Base-by-base conservation (phyloP, 768 basidiomycete genomes). In the Phaffia tasmanica region DNA sequence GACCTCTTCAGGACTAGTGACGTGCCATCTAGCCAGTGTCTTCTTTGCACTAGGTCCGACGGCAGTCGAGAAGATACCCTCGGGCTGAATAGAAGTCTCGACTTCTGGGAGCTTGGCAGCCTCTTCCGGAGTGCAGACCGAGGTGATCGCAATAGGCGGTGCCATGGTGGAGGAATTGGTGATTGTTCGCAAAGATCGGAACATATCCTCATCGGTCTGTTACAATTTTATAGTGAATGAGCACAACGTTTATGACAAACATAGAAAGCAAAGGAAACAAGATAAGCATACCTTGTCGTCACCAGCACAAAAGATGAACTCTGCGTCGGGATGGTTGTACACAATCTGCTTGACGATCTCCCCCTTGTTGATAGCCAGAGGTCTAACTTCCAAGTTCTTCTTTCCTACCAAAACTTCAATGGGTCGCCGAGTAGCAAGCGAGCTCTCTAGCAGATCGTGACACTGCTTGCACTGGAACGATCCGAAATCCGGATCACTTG, bases 131-230 rank as follows among this genome's bases (percentile, higher is more conserved):
- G 68, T 75, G 74, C 63, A 75, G 51, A 75, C 71, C 18, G 78
- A 74, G 74, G 81, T 70, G 75, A 84, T 63, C 78, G 81, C 72
- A 79, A 79, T 87, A 74, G 79, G 79, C 0, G 79, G 74, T 30
- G 71, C 67, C 73, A 80, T 81, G 9, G 76, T 76, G n/a, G 70
- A 64, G 42, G 75, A 67, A 55, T 65, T 73, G 48, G 79, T 87
- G 70, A 86, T 79, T 27, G 74, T 66, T 71, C 83, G 81, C 0
- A 94, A 81, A 0, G 89, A 82, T 70, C 92, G 86, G 87, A 97
- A 97, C 94, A 99, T 99, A 79, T 99, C 94, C 79, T 99, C 94
- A 79, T 97, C 91, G 57, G 93, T 93, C 88, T 87, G 71, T 16
- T n/a, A 2, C 14, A 9, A 32, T 14, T 68, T 48, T 25, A 2